These are phyloP conservation scores for Fusarium sp. DNA, from an alignment of 2,329 filamentous ascomycete genomes.

Conservation along the genomic window DNA sequence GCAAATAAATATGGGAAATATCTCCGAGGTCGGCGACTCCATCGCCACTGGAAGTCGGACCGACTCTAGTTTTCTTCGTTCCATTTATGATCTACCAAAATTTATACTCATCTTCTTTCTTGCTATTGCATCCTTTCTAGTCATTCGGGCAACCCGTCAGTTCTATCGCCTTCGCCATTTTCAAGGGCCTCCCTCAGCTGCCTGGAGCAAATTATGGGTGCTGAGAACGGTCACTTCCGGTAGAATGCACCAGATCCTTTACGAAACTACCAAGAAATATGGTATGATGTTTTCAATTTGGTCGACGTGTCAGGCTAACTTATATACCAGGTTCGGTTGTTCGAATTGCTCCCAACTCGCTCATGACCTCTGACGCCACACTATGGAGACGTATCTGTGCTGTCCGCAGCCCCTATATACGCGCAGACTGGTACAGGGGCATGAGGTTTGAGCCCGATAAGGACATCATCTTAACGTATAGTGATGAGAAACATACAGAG, in stretches of 20 bases:
- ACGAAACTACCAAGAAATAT: too few relatives aligned
- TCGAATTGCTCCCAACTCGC: neutral
- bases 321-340: neutral
- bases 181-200: too few relatives aligned
- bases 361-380: neutral
- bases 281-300: too few relatives aligned
- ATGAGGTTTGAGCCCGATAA: neutral
- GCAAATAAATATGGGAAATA: too few relatives aligned
- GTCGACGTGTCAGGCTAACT: neutral
- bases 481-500: fast-evolving
- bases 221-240: too few relatives aligned
- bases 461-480: fast-evolving
- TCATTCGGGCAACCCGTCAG: fast-evolving
- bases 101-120: fast-evolving
- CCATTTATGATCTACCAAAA: fast-evolving
- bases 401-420: neutral
- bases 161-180: too few relatives aligned
- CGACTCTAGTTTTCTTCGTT: too few relatives aligned
- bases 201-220: too few relatives aligned
- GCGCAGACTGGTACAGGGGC: neutral
- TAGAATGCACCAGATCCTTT: too few relatives aligned
- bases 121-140: fast-evolving
- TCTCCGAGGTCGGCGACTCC: too few relatives aligned
- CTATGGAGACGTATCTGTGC: neutral
- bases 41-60: fast-evolving